These are phyloP conservation scores for Linnemannia elongata DNA, from an alignment of 192 early-diverging fungal genomes.

Conservation along the genomic window DNA sequence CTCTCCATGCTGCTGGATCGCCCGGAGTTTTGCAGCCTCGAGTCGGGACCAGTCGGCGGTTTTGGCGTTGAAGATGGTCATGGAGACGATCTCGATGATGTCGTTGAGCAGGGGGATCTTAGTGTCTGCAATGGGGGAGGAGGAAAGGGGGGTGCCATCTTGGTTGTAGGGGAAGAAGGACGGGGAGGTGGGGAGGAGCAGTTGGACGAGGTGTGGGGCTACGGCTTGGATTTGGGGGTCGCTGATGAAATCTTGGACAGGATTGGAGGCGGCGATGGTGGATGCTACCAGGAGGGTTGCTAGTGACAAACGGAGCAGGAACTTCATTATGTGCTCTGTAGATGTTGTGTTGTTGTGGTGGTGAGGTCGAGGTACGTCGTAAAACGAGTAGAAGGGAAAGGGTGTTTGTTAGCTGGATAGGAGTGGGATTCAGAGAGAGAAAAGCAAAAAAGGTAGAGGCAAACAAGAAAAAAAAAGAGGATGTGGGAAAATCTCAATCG, in stretches of 20 bases:
- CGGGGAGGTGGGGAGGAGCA: not conserved
- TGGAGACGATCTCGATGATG: constrained; percentile 18
- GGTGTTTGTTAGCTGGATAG: not conserved
- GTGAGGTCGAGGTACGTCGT: not conserved
- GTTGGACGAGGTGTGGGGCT: constrained; percentile 17
- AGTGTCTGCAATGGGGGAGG: not conserved
- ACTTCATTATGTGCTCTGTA: constrained; percentile 15
- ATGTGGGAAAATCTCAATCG: not conserved
- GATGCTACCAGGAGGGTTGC: constrained; percentile 2
- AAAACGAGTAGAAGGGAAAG: not conserved
- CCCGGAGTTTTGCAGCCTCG: constrained; percentile 12
- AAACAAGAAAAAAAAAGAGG: not conserved
- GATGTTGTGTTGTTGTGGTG: not conserved
- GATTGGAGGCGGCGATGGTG: not conserved
- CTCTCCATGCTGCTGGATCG: constrained; percentile 14
- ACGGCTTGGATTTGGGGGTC: not conserved
- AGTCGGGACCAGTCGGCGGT: constrained; percentile 13
- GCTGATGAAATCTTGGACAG: not conserved
- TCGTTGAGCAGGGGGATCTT: constrained; percentile 20
- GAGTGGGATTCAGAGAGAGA: not conserved
- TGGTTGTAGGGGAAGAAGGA: not conserved
- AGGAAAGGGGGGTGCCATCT: not conserved
- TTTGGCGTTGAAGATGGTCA: constrained; percentile 17
- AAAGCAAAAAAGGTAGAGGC: not conserved
- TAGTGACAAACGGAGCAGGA: constrained; percentile 5